Conservation (phyloP, 768 basidiomycete species). For the Tulasnella sp. region DNA sequence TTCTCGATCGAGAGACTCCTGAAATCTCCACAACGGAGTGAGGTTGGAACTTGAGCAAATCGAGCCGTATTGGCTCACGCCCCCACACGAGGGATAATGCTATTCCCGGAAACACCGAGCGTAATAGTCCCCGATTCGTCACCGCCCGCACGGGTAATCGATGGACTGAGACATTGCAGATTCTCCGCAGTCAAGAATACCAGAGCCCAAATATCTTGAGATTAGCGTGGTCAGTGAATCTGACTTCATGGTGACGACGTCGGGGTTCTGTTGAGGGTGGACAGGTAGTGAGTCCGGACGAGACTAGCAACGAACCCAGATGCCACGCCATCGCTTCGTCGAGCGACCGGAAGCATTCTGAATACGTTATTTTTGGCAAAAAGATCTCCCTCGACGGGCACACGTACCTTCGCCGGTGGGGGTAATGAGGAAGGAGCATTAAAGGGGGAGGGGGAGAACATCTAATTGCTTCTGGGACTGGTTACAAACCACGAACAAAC, state of each 20-base stretch:
- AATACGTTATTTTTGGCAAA: background rate
- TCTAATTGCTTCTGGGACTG: constrained; percentile 1
- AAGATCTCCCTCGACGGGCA: background rate
- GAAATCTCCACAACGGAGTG: background rate
- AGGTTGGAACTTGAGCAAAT: background rate
- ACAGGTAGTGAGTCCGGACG: background rate
- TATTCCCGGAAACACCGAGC: background rate
- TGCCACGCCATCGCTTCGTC: background rate
- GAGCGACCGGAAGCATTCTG: background rate
- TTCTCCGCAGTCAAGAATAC: background rate
- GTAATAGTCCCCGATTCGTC: background rate
- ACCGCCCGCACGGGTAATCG: background rate
- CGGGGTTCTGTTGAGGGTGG: background rate
- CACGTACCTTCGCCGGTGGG: background rate
- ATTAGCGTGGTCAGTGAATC: background rate
- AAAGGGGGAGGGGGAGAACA: background rate
- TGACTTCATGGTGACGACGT: background rate
- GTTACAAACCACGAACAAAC: constrained; percentile 7
- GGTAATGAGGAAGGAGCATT: background rate
- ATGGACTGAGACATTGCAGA: background rate
- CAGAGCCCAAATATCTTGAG: background rate
- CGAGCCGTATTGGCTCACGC: background rate
- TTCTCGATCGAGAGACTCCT: background rate
- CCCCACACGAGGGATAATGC: background rate
- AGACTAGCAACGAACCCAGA: background rate